Base-by-base conservation (phyloP, 345 rosid genomes). In the Aquilaria sinensis region DNA sequence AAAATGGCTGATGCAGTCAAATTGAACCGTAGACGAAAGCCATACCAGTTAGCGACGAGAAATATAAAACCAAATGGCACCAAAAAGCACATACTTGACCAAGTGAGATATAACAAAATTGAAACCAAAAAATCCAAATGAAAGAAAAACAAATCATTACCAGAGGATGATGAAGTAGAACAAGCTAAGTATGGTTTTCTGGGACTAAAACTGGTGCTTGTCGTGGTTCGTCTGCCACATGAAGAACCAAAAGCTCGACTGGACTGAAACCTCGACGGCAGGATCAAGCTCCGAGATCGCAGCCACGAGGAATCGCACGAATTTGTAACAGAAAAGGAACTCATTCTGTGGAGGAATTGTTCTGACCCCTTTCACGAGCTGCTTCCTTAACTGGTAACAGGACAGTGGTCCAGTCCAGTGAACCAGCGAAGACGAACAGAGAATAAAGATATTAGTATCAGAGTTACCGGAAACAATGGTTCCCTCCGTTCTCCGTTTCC, bases 81-180 rank as follows among this genome's bases (percentile, higher is more conserved):
- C 53, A 33, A 56, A 6, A 53, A 11, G 33, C 37, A 15, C 2
- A 13, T 58, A 48, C 41, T 32, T 0, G 45, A 41, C 41, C 33
- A 49, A n/a, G 47, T 23, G 60, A 10, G 3, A 8, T 11, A 13
- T 33, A 56, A 57, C 53, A 14, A 12, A 32, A 69, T 14, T 13
- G 57, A 23, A 69, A 51, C 30, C 61, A 15, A 51, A n/a, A 31
- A 51, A 2, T 47, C 47, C 70, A 72, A 51, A 45, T 29, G 46
- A 6, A 34, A 5, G 1, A 9, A 29, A 6, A 46, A 5, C 1
- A 16, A 51, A 33, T 15, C 29, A 15, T 29, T 10, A 49, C 46
- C 69, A 71, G 81, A 53, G 30, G 78, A 66, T 71, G 81, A 54
- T 15, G 78, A 66, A 53, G 88, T 74, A 60, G 89, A 84, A 76